phyloP scores from a whole-genome alignment of 306 rosid species.

The Prunus persica region Prunus_persica_NCBIv2 NC_034014.1:13399501-13400000 shows the following conservation, averaged over 20 bases:
- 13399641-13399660: not conserved
- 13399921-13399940: conserved; percentile 1
- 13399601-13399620: conserved; percentile 88
- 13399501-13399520: conserved; percentile 63
- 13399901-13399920: not conserved
- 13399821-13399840: conserved; percentile 84
- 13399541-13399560: conserved; percentile 83
- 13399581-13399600: conserved; percentile 85
- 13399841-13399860: conserved; percentile 60
- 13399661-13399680: not conserved
- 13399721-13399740: not conserved
- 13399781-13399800: conserved; percentile 79
- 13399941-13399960: not conserved
- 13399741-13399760: not conserved
- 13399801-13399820: conserved; percentile 61
- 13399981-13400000: not conserved
- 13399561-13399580: conserved; percentile 89
- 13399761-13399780: conserved; percentile 59
- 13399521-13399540: conserved; percentile 51
- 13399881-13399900: conserved; percentile 40
- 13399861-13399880: conserved; percentile 61
- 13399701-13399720: not conserved
- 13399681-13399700: not conserved
- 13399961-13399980: not conserved
- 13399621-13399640: conserved; percentile 57